Evolutionary conservation across 2,329 filamentous ascomycete species (phyloP).

Genomic region (Simplicillium aogashimaense): DNA sequence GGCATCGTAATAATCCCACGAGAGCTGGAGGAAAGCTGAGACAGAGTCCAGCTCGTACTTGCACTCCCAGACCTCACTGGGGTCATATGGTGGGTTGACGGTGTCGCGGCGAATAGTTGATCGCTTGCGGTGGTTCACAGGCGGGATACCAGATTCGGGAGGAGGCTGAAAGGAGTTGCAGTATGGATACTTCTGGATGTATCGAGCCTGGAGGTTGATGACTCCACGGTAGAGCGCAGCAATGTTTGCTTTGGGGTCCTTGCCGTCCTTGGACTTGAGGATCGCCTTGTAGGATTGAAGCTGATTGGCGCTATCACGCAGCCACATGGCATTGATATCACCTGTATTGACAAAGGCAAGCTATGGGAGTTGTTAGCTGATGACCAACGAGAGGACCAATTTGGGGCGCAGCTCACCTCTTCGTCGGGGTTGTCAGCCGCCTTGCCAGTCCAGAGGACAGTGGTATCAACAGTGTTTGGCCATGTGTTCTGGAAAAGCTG

Average conservation of each 20-base stretch:
- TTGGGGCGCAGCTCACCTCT: conserved; percentile 29
- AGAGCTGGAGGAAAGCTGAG: conserved; percentile 74
- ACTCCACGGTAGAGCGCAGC: conserved; percentile 63
- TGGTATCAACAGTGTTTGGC: conserved; percentile 68
- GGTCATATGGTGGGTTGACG: conserved; percentile 55
- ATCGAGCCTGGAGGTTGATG: conserved; percentile 68
- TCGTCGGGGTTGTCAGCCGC: conserved; percentile 47
- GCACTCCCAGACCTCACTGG: conserved; percentile 75
- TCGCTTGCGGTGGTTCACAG: conserved; percentile 10
- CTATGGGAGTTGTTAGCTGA: conserved; percentile 13
- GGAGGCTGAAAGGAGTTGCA: conserved; percentile 96
- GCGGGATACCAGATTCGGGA: conserved; percentile 45
- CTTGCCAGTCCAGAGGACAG: conserved; percentile 57
- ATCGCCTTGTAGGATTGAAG: conserved; percentile 64
- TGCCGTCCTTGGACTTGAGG: conserved; percentile 41
- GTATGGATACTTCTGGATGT: conserved; percentile 62
- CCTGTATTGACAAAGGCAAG: conserved; percentile 78
- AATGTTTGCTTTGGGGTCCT: conserved; percentile 23
- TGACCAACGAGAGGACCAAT: neutral
- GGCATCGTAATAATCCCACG: conserved; percentile 66
- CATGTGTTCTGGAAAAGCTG: conserved; percentile 64
- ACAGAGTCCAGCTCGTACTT: conserved; percentile 93
- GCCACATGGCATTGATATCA: conserved; percentile 88
- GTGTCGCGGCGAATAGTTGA: conserved; percentile 28
- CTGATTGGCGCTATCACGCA: conserved; percentile 79